Evolutionary conservation across 2,329 filamentous ascomycete species (phyloP).

Genomic region (Didymosphaeria variabile): DNA sequence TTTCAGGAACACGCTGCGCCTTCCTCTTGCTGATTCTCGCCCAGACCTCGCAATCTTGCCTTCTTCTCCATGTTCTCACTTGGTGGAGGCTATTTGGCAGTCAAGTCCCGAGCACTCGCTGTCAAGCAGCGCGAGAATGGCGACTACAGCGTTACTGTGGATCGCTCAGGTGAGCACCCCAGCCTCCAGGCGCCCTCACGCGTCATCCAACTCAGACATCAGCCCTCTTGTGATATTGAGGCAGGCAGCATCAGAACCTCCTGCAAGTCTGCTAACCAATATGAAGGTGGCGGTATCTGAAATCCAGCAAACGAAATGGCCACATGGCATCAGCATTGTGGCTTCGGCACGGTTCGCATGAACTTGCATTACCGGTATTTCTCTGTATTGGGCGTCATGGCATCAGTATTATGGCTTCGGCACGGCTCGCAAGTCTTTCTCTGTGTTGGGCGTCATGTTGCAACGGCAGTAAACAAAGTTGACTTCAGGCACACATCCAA

Average conservation of each 20-base stretch:
- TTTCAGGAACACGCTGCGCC: slow-evolving; percentile 2
- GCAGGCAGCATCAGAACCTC: neutral
- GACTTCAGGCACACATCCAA: slow-evolving; percentile 5
- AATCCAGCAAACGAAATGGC: neutral
- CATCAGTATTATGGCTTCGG: slow-evolving; percentile 8
- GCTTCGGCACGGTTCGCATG: slow-evolving; percentile 8
- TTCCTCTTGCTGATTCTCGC: slow-evolving; percentile 23
- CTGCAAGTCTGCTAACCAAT: neutral
- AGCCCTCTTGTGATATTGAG: neutral
- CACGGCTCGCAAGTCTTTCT: slow-evolving; percentile 1
- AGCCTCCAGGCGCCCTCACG: neutral
- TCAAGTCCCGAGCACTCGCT: slow-evolving; percentile 42
- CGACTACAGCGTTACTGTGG: slow-evolving; percentile 48
- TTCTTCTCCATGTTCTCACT: slow-evolving; percentile 43
- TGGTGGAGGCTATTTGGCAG: slow-evolving; percentile 42
- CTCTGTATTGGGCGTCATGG: neutral
- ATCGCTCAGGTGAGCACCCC: slow-evolving; percentile 42
- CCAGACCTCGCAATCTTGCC: slow-evolving; percentile 44
- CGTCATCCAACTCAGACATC: neutral
- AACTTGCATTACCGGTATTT: neutral
- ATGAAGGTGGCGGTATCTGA: slow-evolving; percentile 13
- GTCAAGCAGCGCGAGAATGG: slow-evolving; percentile 41
- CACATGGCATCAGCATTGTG: slow-evolving; percentile 5
- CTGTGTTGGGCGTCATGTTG: neutral
- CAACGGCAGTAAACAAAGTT: slow-evolving; percentile 4